Conservation (phyloP, 2,329 filamentous ascomycete genomes). For the Colletotrichum ledebouriae region DNA sequence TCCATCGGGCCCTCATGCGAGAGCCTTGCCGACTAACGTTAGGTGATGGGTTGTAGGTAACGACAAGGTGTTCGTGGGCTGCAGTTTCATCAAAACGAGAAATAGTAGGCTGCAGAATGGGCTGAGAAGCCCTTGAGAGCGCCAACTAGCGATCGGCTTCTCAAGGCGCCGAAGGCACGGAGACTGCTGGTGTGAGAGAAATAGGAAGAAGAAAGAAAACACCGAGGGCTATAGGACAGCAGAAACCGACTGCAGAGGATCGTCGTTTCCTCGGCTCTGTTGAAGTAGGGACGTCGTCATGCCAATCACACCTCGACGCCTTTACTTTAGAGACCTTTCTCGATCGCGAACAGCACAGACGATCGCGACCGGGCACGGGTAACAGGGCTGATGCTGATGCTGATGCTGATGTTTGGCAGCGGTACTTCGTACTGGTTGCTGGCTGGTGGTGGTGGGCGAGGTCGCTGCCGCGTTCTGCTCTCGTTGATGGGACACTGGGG, state of each 20-base stretch:
- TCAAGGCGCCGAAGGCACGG: slow-evolving; percentile 25
- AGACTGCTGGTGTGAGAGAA: slow-evolving; percentile 35
- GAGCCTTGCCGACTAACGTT: slow-evolving; percentile 17
- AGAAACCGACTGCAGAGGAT: neutral
- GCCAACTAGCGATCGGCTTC: slow-evolving; percentile 20
- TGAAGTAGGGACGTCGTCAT: slow-evolving; percentile 12
- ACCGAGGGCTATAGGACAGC: neutral
- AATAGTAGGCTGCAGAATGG: slow-evolving; percentile 17
- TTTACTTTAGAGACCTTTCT: neutral
- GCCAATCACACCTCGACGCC: neutral
- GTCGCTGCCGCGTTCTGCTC: neutral
- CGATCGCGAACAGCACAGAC: slow-evolving; percentile 31
- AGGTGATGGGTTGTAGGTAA: neutral
- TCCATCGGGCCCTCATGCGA: slow-evolving; percentile 14
- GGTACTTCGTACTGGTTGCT: neutral
- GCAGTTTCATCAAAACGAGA: slow-evolving; percentile 31
- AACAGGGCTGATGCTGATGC: slow-evolving; percentile 26
- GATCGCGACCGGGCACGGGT: slow-evolving; percentile 22
- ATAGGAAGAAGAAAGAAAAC: slow-evolving; percentile 30
- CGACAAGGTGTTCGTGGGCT: slow-evolving; percentile 22
- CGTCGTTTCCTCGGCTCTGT: slow-evolving; percentile 11
- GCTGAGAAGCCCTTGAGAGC: neutral
- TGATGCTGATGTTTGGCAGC: slow-evolving; percentile 2
- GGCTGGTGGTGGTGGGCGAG: too few species aligned
- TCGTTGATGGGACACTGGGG: neutral